phyloP scores from a whole-genome alignment of 2,329 filamentous ascomycete species.

The Orbilia javanica region DNA sequence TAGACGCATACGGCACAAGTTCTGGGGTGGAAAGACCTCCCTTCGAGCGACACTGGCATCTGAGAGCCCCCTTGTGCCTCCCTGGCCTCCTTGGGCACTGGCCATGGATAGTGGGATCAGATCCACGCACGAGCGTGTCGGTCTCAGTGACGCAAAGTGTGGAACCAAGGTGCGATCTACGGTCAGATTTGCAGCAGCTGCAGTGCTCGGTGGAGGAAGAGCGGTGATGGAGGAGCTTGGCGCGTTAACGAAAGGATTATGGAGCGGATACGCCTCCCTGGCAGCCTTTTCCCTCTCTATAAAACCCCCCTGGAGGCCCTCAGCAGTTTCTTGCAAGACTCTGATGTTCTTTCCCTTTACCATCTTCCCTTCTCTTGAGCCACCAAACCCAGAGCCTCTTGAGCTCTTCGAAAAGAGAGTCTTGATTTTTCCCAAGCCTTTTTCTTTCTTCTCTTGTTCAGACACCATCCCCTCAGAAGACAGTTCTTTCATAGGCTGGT shows the following conservation, averaged over 20 bases:
- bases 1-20: conserved; percentile 1
- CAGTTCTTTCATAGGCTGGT: neutral
- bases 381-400: neutral
- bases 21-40: conserved; percentile 13
- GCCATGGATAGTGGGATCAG: neutral
- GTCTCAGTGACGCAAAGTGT: conserved; percentile 13
- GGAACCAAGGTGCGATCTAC: conserved; percentile 14
- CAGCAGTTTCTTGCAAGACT: conserved; percentile 23
- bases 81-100: neutral
- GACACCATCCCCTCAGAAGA: neutral
- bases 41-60: neutral
- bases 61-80: neutral
- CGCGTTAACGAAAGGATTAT: neutral
- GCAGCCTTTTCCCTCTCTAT: conserved; percentile 11
- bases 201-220: neutral
- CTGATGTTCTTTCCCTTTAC: conserved; percentile 23
- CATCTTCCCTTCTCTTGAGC: neutral
- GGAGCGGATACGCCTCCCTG: neutral
- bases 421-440: neutral
- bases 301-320: conserved; percentile 35
- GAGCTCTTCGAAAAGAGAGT: conserved; percentile 2
- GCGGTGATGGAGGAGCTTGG: neutral
- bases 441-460: neutral
- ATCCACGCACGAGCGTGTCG: neutral
- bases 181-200: neutral